phyloP scores from a whole-genome alignment of 208 protist species.

The Cochliopodium minus region DNA sequence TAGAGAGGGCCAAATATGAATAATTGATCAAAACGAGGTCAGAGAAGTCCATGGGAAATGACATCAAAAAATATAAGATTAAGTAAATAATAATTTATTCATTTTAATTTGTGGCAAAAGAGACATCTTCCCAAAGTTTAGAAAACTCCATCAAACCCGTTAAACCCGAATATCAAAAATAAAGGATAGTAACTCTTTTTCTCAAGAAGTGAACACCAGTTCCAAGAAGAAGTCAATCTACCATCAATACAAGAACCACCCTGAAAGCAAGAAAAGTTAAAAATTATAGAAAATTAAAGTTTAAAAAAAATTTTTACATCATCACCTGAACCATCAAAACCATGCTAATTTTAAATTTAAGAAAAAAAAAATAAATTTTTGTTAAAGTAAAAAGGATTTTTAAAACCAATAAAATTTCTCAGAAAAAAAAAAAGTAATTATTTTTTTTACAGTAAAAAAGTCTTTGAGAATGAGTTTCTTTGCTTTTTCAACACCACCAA shows the following conservation, averaged over 20 bases:
- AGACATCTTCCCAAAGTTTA: no score
- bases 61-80: no score
- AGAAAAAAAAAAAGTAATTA: no score
- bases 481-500: not conserved
- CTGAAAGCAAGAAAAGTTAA: conserved; percentile 24
- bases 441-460: no score
- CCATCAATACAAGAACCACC: conserved; percentile 84
- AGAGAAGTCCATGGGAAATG: no score
- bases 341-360: not conserved
- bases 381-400: not conserved
- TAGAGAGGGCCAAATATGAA: no score
- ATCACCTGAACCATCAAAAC: not conserved
- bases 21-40: no score
- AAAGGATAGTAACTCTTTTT: conserved; percentile 86
- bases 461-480: not conserved
- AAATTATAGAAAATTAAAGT: not conserved
- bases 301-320: conserved; percentile 5
- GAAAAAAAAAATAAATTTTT: not conserved
- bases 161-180: conserved; percentile 80
- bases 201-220: conserved; percentile 78
- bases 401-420: not conserved
- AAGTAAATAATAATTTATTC: no score
- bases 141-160: conserved; percentile 85
- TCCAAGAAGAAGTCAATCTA: conserved; percentile 85
- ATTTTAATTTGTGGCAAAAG: no score